A percentile compares a stretch with the other conserved stretches of the same genome.
These are phyloP conservation scores for peach (Prunus persica) DNA, from an alignment of 306 rosid genomes.

Conservation along the genomic window DNA sequence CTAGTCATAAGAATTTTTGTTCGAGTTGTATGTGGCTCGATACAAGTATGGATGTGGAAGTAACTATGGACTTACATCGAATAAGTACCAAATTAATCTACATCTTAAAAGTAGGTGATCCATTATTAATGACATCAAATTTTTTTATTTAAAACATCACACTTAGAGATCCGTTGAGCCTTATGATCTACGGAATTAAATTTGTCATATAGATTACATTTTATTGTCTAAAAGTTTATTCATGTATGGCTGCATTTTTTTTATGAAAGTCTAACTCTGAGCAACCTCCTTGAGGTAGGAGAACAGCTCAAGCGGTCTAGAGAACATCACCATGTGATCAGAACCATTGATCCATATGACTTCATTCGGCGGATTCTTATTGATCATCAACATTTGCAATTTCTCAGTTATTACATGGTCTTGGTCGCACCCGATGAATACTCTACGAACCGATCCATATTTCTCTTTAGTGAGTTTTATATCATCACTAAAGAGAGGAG, in stretches of 20 bases:
- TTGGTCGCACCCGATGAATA: constrained; percentile 33
- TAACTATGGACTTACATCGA: too few relatives aligned
- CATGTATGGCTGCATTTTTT: not conserved
- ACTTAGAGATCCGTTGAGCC: too few relatives aligned
- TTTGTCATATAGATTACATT: too few relatives aligned
- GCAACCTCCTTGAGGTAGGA: constrained; percentile 30
- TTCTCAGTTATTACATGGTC: constrained; percentile 19
- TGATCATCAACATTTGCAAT: constrained; percentile 34
- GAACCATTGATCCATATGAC: constrained; percentile 33
- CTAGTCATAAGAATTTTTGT: too few relatives aligned
- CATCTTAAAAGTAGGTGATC: too few relatives aligned
- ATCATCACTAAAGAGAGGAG: not conserved
- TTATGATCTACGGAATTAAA: too few relatives aligned
- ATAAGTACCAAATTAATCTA: too few relatives aligned
- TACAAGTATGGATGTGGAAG: too few relatives aligned
- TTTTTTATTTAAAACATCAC: too few relatives aligned
- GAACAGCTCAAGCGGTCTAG: constrained; percentile 31
- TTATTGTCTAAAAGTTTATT: too few relatives aligned
- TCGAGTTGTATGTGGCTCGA: too few relatives aligned
- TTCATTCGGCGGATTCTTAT: constrained; percentile 25
- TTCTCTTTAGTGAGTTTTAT: constrained; percentile 18
- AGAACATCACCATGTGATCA: constrained; percentile 59
- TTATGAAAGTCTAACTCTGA: constrained; percentile 4
- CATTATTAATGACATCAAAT: too few relatives aligned
- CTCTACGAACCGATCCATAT: constrained; percentile 39